phyloP scores from a whole-genome alignment of 176 grass and related monocot genomes.

The Aegilops longissima region DNA sequence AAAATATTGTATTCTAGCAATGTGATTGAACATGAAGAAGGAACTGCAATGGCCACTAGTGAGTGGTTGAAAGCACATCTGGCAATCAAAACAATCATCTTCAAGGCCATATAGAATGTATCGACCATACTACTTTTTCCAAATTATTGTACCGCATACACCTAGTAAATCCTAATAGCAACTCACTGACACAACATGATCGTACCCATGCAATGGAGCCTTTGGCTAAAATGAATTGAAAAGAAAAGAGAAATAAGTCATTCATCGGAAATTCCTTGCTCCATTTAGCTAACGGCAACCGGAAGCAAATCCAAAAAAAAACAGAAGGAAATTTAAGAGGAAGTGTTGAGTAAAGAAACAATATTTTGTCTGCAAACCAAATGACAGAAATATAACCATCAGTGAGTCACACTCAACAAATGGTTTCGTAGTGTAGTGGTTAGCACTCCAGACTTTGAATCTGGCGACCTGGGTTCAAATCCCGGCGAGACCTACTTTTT shows the following conservation, averaged over 20 bases:
- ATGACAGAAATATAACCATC: not conserved
- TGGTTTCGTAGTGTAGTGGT: slow-evolving; percentile 86
- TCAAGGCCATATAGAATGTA: slow-evolving; percentile 2
- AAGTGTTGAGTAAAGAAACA: not conserved
- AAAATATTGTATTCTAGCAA: slow-evolving; percentile 11
- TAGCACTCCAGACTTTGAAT: slow-evolving; percentile 99
- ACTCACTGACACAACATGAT: too few species aligned
- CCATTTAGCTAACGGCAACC: not conserved
- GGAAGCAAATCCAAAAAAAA: not conserved
- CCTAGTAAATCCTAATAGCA: too few species aligned
- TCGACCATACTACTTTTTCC: not conserved
- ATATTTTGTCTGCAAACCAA: not conserved
- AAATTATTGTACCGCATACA: not conserved
- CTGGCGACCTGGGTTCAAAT: slow-evolving; percentile 99
- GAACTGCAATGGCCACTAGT: not conserved
- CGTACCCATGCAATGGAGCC: too few species aligned
- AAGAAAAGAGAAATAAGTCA: too few species aligned
- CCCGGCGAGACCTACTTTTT: slow-evolving; percentile 45
- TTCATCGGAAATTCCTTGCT: too few species aligned
- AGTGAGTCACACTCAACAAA: not conserved
- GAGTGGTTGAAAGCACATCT: not conserved
- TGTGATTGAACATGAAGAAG: not conserved
- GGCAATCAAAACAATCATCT: not conserved
- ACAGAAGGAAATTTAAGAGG: too few species aligned
- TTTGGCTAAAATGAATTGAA: too few species aligned